phyloP scores from a whole-genome alignment of 129 eudicot genomes.

The Chrysanthemum makinoi region DNA sequence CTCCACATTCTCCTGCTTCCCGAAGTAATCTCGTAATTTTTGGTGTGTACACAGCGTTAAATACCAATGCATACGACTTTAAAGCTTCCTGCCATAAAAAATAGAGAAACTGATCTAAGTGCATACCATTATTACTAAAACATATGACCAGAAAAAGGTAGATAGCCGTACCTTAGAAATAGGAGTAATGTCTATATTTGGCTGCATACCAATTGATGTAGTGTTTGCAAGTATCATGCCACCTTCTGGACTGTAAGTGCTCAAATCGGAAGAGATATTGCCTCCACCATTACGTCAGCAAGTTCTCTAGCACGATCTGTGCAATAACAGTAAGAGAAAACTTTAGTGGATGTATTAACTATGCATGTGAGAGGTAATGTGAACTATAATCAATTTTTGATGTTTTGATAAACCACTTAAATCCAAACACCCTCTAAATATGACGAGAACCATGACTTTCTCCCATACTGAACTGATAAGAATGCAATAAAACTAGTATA shows the following conservation, averaged over 20 bases:
- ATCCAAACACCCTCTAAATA: no score
- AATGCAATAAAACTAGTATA: no score
- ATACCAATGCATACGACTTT: constrained; percentile 60
- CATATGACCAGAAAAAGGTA: not conserved
- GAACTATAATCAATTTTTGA: no score
- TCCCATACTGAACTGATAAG: no score
- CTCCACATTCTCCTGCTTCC: constrained; percentile 83
- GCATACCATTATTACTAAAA: not conserved
- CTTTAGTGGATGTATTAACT: not conserved
- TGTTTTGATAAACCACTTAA: no score
- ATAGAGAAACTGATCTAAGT: not conserved
- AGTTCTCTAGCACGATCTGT: constrained; percentile 61
- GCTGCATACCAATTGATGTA: constrained; percentile 94
- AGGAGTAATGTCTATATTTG: constrained; percentile 80
- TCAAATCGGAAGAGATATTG: constrained; percentile 66
- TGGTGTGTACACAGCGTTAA: constrained; percentile 89
- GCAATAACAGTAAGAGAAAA: not conserved
- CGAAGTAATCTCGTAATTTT: constrained; percentile 74
- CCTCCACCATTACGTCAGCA: constrained; percentile 74
- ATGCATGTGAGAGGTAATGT: no score
- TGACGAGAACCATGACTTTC: no score
- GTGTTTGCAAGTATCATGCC: constrained; percentile 92
- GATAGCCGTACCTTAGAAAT: constrained; percentile 51
- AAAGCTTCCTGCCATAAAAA: constrained; percentile 67
- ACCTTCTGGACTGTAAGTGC: constrained; percentile 57